Conservation (phyloP, 129 eudicot genomes). For the Arctium minus region DNA sequence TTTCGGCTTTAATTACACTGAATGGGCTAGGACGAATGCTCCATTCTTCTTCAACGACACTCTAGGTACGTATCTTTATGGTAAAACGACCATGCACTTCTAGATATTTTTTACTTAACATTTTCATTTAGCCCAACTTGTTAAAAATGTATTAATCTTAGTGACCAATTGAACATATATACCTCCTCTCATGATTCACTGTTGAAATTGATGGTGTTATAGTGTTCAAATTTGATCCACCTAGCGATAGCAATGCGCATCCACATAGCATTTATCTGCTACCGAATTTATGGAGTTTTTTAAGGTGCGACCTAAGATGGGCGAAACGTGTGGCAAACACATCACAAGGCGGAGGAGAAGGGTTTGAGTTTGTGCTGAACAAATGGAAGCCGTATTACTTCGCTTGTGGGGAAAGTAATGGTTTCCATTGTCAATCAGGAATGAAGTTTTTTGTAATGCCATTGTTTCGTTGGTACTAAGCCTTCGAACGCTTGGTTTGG, state of each 20-base stretch:
- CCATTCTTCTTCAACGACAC: slow-evolving; percentile 61
- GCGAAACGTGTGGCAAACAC: slow-evolving; percentile 49
- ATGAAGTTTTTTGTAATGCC: slow-evolving; percentile 86
- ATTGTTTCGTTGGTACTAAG: slow-evolving; percentile 41
- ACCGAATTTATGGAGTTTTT: slow-evolving; percentile 54
- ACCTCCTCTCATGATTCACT: neutral
- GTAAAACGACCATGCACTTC: neutral
- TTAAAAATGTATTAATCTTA: neutral
- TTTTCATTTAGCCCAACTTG: neutral
- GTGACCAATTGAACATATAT: neutral
- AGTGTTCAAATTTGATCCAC: slow-evolving; percentile 72
- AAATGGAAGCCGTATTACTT: slow-evolving; percentile 67
- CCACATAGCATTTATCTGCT: slow-evolving; percentile 23
- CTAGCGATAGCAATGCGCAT: slow-evolving; percentile 39
- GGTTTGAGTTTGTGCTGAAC: slow-evolving; percentile 56
- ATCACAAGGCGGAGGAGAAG: slow-evolving; percentile 54
- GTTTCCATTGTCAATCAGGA: slow-evolving; percentile 51
- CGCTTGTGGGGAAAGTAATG: slow-evolving; percentile 68
- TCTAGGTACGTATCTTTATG: slow-evolving; percentile 36
- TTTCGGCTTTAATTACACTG: slow-evolving; percentile 60
- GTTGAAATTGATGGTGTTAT: neutral
- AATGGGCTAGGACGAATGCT: slow-evolving; percentile 56
- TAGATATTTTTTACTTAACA: neutral
- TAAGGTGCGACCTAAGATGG: slow-evolving; percentile 50
- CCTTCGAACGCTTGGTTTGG: neutral